Percentiles rank a stretch among this genome's conserved stretches.
Evolutionary conservation across 2,329 filamentous ascomycete species (phyloP).

Genomic region (Fusarium ramigenum): DNA sequence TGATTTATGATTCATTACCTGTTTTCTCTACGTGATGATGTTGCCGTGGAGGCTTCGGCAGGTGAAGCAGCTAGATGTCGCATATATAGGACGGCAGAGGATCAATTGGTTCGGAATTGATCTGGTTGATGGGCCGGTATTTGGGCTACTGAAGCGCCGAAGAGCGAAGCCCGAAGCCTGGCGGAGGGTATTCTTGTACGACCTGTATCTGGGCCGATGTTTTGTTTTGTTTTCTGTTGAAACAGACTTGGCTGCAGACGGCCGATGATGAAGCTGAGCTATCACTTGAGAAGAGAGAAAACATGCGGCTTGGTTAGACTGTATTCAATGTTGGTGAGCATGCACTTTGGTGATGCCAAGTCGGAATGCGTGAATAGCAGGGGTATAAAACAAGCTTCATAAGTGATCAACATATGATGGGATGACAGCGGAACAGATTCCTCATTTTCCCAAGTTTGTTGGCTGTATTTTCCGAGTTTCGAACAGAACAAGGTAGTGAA

Average conservation of each 20-base stretch:
- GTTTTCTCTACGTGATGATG: not conserved
- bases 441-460: constrained; percentile 1
- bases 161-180: not conserved
- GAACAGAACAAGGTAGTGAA: not conserved
- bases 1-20: not conserved
- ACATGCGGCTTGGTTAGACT: not conserved
- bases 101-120: not conserved
- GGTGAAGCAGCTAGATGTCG: not conserved
- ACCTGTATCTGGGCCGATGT: not conserved
- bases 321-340: not conserved
- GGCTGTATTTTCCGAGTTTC: not conserved
- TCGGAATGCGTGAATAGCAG: not conserved
- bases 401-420: constrained; percentile 3
- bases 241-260: not conserved
- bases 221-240: constrained; percentile 3
- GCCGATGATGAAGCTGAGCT: not conserved
- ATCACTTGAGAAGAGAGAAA: not conserved
- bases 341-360: not conserved
- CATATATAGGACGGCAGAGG: not conserved
- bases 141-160: constrained; percentile 14
- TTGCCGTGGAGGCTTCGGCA: not conserved
- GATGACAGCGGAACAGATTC: constrained; percentile 36
- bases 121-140: not conserved
- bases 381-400: not conserved
- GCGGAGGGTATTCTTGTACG: not conserved